Base-by-base conservation (phyloP, 345 rosid species). In the Camelina laxa region DNA sequence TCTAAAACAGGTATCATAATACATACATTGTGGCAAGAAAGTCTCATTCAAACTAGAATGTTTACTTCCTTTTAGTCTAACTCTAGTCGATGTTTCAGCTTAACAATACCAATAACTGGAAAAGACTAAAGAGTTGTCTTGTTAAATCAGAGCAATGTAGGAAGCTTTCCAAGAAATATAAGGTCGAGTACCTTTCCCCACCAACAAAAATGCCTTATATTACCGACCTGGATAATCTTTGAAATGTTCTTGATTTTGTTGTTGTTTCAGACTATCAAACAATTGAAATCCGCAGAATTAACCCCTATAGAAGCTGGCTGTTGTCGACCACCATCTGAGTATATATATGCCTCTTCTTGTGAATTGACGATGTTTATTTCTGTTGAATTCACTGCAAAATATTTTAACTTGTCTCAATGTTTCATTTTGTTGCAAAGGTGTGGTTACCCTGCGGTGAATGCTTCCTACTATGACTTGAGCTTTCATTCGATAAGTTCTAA, bases 271-370 rank as follows among this genome's bases (percentile, higher is more conserved):
- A 86, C 87, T 5, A 85, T 82, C 12, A 88, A 82, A 78, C 86
- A 85, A 72, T 87, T 80, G 58, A 91, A 91, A 71, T 84, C 83
- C 7, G 97, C 93, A 49, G 85, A 87, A 49, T 73, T 94, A 75
- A 87, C 84, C 5, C 91, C 98, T 0, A 86, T 94, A 64, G 98
- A 94, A 86, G 94, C 91, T 55, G 96, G 98, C 74, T 91, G 98
- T 82, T 91, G 97, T 79, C 80, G 87, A 67, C 97, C 98, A 10
- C 98, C 98, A 72, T 91, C 93, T 16, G 93, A 88, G 96, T 94
- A 87, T 27, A 78, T 65, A 6, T 64, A 78, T 63, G 27, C 13
- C 60, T 36, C 51, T 63, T 36, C 22, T 67, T 74, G n/a, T 57
- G 10, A 2, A 44, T 45, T 64, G 42, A 4, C 0, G 5, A 57